These are phyloP conservation scores for Nitzschia putrida DNA, from an alignment of 108 stramenopile species.

Conservation along the genomic window DNA sequence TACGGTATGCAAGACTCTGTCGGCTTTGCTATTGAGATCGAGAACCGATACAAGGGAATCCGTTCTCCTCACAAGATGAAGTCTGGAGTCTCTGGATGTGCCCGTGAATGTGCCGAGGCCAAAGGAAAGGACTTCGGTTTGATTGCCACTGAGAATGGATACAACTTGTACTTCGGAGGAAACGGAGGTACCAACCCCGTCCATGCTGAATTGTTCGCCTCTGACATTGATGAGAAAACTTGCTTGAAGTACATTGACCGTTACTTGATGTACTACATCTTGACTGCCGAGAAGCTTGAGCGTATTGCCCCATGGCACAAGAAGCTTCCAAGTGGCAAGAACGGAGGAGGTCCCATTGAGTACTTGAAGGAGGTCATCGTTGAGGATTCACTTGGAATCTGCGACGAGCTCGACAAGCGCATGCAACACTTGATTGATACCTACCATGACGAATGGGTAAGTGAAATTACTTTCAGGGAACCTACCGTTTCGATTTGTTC, in stretches of 20 bases:
- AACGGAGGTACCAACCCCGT: conserved; percentile 89
- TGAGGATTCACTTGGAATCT: conserved; percentile 91
- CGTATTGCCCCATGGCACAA: conserved; percentile 89
- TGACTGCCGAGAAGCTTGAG: conserved; percentile 88
- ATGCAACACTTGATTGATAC: conserved; percentile 91
- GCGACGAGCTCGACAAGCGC: conserved; percentile 81
- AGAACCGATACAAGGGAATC: conserved; percentile 93
- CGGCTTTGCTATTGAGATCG: conserved; percentile 84
- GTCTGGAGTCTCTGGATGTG: conserved; percentile 87
- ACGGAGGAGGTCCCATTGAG: conserved; percentile 87
- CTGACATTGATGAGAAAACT: conserved; percentile 90
- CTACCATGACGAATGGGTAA: conserved; percentile 92
- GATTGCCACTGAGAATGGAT: conserved; percentile 92
- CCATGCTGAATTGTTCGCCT: conserved; percentile 87
- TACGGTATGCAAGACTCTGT: conserved; percentile 92
- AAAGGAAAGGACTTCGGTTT: conserved; percentile 92
- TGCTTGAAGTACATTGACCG: conserved; percentile 88
- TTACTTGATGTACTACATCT: conserved; percentile 93
- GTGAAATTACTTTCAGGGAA: neutral
- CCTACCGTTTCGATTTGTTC: neutral
- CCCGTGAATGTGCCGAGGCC: conserved; percentile 93
- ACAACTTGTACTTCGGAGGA: conserved; percentile 91
- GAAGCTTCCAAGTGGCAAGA: conserved; percentile 79
- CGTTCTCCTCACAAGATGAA: conserved; percentile 95
- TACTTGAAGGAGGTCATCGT: conserved; percentile 90